A percentile compares a stretch with the other conserved stretches of the same genome.
Evolutionary conservation across 306 rosid species (phyloP).

Genomic region (Rosa chinensis): DNA sequence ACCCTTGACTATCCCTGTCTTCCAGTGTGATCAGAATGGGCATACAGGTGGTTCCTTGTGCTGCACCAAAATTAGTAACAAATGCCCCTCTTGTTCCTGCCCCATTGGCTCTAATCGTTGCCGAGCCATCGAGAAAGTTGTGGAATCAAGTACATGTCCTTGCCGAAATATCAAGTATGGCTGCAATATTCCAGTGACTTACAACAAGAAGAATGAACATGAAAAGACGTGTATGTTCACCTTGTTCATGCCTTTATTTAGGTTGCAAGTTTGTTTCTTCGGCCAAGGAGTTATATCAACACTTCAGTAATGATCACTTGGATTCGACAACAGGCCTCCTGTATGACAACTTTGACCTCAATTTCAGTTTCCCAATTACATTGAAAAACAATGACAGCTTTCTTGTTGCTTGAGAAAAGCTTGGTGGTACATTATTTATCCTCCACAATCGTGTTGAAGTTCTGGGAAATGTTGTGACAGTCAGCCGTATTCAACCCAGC

Average conservation of each 20-base stretch:
- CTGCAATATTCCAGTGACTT: slow-evolving; percentile 38
- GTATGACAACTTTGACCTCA: background rate
- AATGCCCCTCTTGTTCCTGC: slow-evolving; percentile 57
- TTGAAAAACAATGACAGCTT: background rate
- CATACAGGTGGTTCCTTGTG: slow-evolving; percentile 44
- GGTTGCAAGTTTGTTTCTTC: slow-evolving; percentile 45
- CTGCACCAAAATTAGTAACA: slow-evolving; percentile 43
- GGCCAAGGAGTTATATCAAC: slow-evolving; percentile 38
- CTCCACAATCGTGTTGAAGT: slow-evolving; percentile 32
- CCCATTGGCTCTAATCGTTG: slow-evolving; percentile 66
- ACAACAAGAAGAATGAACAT: slow-evolving; percentile 44
- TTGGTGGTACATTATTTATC: slow-evolving; percentile 43
- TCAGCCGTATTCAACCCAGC: slow-evolving; percentile 50
- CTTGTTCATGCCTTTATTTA: slow-evolving; percentile 53
- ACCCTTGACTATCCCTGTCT: background rate
- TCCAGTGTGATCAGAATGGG: too few species aligned
- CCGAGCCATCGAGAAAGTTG: slow-evolving; percentile 63
- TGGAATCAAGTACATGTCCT: slow-evolving; percentile 53
- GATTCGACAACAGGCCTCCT: slow-evolving; percentile 27
- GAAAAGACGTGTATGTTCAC: slow-evolving; percentile 44
- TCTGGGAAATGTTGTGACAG: slow-evolving; percentile 43
- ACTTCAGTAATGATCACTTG: slow-evolving; percentile 44
- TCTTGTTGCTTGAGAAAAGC: slow-evolving; percentile 16
- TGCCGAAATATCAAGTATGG: slow-evolving; percentile 53
- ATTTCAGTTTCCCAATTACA: background rate